phyloP scores from a whole-genome alignment of 345 rosid species.

The Salix purpurea region DNA sequence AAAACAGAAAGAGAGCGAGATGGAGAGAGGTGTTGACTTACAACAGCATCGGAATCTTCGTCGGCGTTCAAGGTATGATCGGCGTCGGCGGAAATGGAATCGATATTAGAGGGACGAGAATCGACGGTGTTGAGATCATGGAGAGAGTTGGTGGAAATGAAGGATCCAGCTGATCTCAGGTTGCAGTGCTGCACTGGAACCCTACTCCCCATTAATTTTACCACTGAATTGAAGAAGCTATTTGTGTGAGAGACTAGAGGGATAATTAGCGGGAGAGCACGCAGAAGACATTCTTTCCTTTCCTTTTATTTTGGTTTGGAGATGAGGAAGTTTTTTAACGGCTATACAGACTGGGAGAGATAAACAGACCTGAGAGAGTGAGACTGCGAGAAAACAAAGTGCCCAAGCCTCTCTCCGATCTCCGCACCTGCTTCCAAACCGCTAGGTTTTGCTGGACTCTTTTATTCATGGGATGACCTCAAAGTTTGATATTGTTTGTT shows the following conservation, averaged over 20 bases:
- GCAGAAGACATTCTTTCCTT: background rate
- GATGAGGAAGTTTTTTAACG: conserved; percentile 19
- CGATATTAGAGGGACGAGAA: conserved; percentile 43
- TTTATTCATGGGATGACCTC: too few species aligned
- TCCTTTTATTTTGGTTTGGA: conserved; percentile 1
- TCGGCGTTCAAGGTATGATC: conserved; percentile 45
- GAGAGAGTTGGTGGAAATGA: conserved; percentile 46
- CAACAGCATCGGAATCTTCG: conserved; percentile 50
- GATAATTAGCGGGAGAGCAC: conserved; percentile 1
- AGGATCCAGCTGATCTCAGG: conserved; percentile 64
- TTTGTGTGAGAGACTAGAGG: background rate
- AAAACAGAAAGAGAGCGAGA: background rate
- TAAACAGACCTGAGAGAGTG: conserved; percentile 53
- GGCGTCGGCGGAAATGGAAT: conserved; percentile 30
- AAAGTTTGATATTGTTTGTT: too few species aligned
- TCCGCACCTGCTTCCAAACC: conserved; percentile 40
- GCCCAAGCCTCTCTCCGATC: conserved; percentile 49
- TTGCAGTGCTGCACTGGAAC: conserved; percentile 70
- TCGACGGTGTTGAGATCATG: conserved; percentile 87
- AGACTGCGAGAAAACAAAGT: conserved; percentile 14
- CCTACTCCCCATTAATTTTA: conserved; percentile 60
- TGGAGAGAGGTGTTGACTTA: conserved; percentile 14
- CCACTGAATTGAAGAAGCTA: too few species aligned
- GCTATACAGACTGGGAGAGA: conserved; percentile 24
- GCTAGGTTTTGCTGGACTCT: background rate